Base-by-base conservation (phyloP, 2,329 filamentous ascomycete genomes). In the Pleoardoris graminearum region DNA sequence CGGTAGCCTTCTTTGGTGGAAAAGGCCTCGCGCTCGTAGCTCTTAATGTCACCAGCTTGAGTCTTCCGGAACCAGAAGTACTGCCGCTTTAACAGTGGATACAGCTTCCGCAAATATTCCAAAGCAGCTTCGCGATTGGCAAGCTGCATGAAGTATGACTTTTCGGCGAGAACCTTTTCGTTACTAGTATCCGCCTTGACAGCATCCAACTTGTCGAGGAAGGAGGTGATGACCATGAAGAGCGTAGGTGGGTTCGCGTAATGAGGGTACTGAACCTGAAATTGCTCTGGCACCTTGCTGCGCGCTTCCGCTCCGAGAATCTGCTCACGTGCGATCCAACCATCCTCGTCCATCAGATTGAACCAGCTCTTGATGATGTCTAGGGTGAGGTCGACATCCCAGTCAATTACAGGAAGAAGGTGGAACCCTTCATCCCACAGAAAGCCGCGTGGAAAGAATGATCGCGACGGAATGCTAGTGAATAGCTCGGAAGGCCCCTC, bases 371-470 rank as follows among this genome's bases (percentile, higher is more conserved):
- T 90, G 57, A 97, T 83, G 59, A 99, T 91, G 58, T 97, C 91
- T 44, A 86, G 79, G 0, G 77, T 82, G 33, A 97, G 81, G 67
- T 97, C 92, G 47, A 91, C 85, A 70, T 99, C 94, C 89, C 92
- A 99, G 60, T 99, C 93, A 17, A 91, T 83, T 48, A 99, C 87
- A 1, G 92, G 92, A 42, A 96, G 79, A 30, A 99, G 79, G 68
- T 99, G 94, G 75, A 97, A 99, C 0, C 94, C 94, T 73, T 99
- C 94, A 65, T 99, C 94, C 94, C 94, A 99, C 3, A 97, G 80
- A 72, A 99, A 99, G 0, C 94, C 94, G 55, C 94, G 84, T 1
- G 94, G 94, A 76, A 99, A 99, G 79, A 99, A 99, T 0, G 94
- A 90, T 4, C 94, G 82, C 7, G 93, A 97, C 0, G 94, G 94